Evolutionary conservation across 805 yeast genomes (phyloP).

Genomic region (Wickerhamomyces mucosus): DNA sequence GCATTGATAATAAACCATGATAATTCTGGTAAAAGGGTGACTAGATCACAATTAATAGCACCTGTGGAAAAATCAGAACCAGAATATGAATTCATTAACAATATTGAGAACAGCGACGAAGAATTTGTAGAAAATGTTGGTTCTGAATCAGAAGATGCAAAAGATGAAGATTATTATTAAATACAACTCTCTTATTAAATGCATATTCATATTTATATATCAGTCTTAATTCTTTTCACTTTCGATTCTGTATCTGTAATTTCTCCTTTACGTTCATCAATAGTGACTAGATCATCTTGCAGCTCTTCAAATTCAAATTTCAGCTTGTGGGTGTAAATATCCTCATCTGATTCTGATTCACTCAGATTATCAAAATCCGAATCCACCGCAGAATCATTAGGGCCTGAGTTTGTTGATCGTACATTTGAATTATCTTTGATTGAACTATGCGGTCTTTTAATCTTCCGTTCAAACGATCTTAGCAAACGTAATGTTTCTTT

Average conservation of each 20-base stretch:
- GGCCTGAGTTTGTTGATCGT: not conserved
- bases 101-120: slow-evolving; percentile 3
- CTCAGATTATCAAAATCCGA: slow-evolving; percentile 17
- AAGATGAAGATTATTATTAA: too few species aligned
- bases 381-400: slow-evolving; percentile 4
- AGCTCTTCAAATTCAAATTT: slow-evolving; percentile 11
- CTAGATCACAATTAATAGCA: too few species aligned
- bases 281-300: slow-evolving; percentile 8
- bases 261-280: slow-evolving; percentile 9
- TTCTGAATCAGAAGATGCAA: too few species aligned
- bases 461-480: slow-evolving; percentile 18
- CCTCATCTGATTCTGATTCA: slow-evolving; percentile 14
- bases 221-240: too few species aligned
- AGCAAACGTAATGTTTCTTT: slow-evolving; percentile 20
- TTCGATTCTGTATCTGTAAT: too few species aligned
- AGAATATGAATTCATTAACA: too few species aligned
- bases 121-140: slow-evolving; percentile 2
- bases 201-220: too few species aligned
- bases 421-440: too few species aligned
- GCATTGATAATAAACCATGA: too few species aligned
- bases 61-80: too few species aligned
- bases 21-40: too few species aligned
- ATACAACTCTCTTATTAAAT: too few species aligned
- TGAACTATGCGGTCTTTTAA: slow-evolving; percentile 4
- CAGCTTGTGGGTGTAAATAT: slow-evolving; percentile 12